Conservation (phyloP, 345 rosid species). For the Capsella bursapastoris region DNA sequence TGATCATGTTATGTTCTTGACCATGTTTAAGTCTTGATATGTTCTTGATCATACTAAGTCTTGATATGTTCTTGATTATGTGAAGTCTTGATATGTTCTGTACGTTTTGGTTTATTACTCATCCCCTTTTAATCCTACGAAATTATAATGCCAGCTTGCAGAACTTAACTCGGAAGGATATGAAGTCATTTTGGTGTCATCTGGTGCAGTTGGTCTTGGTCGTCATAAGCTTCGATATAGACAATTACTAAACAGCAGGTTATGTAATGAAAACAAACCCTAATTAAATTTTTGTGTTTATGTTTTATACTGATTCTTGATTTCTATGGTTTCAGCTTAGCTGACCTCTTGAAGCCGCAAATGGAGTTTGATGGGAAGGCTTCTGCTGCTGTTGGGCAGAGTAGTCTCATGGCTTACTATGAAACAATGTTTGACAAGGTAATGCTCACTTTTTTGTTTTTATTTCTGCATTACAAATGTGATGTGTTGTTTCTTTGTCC, state of each 20-base stretch:
- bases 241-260: conserved; percentile 94
- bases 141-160: conserved; percentile 61
- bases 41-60: too few relatives aligned
- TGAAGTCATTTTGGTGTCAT: conserved; percentile 88
- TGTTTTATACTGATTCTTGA: conserved; percentile 22
- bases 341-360: conserved; percentile 95
- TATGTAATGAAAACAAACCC: conserved; percentile 15
- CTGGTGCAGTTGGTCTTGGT: conserved; percentile 98
- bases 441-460: not conserved
- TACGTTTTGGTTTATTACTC: too few relatives aligned
- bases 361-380: conserved; percentile 94
- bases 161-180: conserved; percentile 79
- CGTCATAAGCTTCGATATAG: conserved; percentile 93
- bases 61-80: too few relatives aligned
- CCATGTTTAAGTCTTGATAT: too few relatives aligned
- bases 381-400: conserved; percentile 99
- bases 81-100: too few relatives aligned
- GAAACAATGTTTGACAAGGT: conserved; percentile 90
- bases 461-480: not conserved
- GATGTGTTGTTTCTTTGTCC: conserved; percentile 11
- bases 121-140: not conserved
- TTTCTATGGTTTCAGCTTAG: conserved; percentile 59
- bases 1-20: too few relatives aligned
- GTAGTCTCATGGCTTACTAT: conserved; percentile 91
- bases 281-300: not conserved